phyloP scores from a whole-genome alignment of 2,329 filamentous ascomycete genomes.

The Alternaria sp. region DNA sequence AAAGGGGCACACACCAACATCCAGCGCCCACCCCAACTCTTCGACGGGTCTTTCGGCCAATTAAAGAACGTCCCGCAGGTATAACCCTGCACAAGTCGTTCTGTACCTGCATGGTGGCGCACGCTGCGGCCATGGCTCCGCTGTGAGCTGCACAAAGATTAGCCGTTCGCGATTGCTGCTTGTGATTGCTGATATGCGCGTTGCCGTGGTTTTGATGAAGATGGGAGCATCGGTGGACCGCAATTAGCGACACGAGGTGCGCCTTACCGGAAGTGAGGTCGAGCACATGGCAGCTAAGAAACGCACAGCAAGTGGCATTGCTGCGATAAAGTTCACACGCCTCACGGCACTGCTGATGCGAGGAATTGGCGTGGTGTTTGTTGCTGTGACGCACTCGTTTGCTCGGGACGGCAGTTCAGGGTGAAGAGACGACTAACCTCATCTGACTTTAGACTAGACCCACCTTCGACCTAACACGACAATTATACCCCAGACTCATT shows the following conservation, averaged over 20 bases:
- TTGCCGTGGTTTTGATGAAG: slow-evolving; percentile 13
- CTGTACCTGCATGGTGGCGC: slow-evolving; percentile 34
- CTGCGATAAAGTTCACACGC: neutral
- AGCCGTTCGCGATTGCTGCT: slow-evolving; percentile 24
- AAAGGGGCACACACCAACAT: slow-evolving; percentile 4
- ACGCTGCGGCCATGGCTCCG: slow-evolving; percentile 26
- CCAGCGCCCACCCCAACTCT: slow-evolving; percentile 21
- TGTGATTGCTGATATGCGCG: slow-evolving; percentile 17
- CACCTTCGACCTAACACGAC: slow-evolving; percentile 12
- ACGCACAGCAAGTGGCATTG: neutral
- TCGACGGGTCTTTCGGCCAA: slow-evolving; percentile 28
- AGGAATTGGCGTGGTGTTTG: slow-evolving; percentile 12
- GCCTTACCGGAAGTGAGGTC: neutral
- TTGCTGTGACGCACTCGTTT: slow-evolving; percentile 19
- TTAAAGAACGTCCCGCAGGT: slow-evolving; percentile 18
- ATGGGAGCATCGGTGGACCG: neutral
- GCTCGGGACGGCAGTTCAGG: slow-evolving; percentile 13
- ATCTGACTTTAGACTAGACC: slow-evolving; percentile 4
- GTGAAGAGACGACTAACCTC: slow-evolving; percentile 9
- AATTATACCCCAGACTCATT: slow-evolving; percentile 43
- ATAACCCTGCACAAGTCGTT: slow-evolving; percentile 19
- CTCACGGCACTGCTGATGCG: slow-evolving; percentile 4
- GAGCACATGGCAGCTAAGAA: neutral
- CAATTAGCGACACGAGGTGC: slow-evolving; percentile 7
- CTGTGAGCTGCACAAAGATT: slow-evolving; percentile 25